A percentile compares a stretch with the other conserved stretches of the same genome.
Evolutionary conservation across 2,329 filamentous ascomycete species (phyloP).

Genomic region (Aspergillus pseudoglaucus): DNA sequence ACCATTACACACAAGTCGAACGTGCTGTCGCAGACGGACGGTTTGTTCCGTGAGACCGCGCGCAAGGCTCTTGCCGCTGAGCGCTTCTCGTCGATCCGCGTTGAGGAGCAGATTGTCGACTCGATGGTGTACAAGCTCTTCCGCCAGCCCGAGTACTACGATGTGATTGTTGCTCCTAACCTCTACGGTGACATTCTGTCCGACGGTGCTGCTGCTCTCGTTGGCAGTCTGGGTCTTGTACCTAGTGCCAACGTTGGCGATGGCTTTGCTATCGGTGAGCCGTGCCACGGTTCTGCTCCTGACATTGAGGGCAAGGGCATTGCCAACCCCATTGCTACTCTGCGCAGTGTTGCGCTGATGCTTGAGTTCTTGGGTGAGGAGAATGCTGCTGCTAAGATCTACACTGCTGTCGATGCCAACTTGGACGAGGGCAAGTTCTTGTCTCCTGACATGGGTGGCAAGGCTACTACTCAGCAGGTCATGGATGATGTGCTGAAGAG

Average conservation of each 20-base stretch:
- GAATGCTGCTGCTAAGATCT: slow-evolving; percentile 79
- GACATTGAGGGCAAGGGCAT: slow-evolving; percentile 91
- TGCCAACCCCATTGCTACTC: slow-evolving; percentile 92
- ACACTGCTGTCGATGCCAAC: slow-evolving; percentile 84
- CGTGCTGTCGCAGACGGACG: slow-evolving; percentile 92
- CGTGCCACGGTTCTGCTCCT: slow-evolving; percentile 91
- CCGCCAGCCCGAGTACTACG: slow-evolving; percentile 89
- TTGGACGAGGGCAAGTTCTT: slow-evolving; percentile 75
- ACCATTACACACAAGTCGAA: slow-evolving; percentile 99
- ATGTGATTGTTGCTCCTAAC: slow-evolving; percentile 96
- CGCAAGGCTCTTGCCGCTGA: slow-evolving; percentile 63
- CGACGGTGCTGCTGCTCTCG: slow-evolving; percentile 88
- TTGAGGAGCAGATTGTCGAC: slow-evolving; percentile 98
- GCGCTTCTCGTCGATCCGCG: slow-evolving; percentile 57
- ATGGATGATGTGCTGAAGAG: slow-evolving; percentile 78
- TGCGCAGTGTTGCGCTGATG: slow-evolving; percentile 88
- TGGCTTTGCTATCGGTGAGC: slow-evolving; percentile 92
- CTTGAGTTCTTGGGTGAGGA: slow-evolving; percentile 90
- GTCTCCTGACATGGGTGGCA: slow-evolving; percentile 85
- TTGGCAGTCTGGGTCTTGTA: slow-evolving; percentile 85
- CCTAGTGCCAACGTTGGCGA: slow-evolving; percentile 94
- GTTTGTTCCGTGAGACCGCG: slow-evolving; percentile 79
- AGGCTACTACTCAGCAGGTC: slow-evolving; percentile 77
- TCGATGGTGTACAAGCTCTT: slow-evolving; percentile 99
- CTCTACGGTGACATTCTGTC: slow-evolving; percentile 96